Conservation (phyloP, 2,329 filamentous ascomycete genomes). For the Epichloe sibirici region DNA sequence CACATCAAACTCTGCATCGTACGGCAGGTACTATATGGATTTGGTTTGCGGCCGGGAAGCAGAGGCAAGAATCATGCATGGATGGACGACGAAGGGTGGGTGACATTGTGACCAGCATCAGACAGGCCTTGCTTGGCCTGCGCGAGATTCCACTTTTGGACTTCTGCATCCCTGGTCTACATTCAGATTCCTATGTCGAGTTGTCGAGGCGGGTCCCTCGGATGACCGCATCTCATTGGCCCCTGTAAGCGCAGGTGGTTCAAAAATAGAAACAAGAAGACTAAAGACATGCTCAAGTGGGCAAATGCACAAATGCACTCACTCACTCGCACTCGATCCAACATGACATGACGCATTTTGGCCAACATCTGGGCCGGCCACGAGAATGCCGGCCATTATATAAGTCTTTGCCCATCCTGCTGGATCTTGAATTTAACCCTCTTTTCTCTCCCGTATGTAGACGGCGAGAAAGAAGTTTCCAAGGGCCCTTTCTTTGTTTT, state of each 20-base stretch:
- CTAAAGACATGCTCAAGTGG: no score
- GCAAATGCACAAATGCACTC: neutral
- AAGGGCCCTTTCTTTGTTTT: conserved; percentile 28
- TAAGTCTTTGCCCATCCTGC: conserved; percentile 43
- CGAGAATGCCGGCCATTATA: conserved; percentile 38
- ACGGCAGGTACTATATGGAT: no score
- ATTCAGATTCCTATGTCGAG: no score
- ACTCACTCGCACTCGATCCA: neutral
- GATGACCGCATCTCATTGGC: conserved; percentile 20
- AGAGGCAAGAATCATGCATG: neutral
- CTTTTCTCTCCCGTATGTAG: conserved; percentile 24
- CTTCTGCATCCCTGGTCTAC: neutral
- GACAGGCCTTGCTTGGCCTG: neutral
- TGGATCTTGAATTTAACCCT: conserved; percentile 26
- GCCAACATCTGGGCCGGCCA: conserved; percentile 19
- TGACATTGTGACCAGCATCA: conserved; percentile 4
- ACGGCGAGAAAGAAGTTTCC: conserved; percentile 30
- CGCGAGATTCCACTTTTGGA: conserved; percentile 7
- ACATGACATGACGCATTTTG: conserved; percentile 9
- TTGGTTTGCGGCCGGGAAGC: neutral
- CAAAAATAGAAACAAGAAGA: conserved; percentile 31
- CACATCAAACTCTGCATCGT: no score
- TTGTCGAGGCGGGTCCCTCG: neutral
- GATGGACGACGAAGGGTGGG: neutral
- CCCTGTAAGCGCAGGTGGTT: conserved; percentile 33